These are phyloP conservation scores for Salvia hispanica DNA, from an alignment of 257 asterid genomes.

Conservation along the genomic window DNA sequence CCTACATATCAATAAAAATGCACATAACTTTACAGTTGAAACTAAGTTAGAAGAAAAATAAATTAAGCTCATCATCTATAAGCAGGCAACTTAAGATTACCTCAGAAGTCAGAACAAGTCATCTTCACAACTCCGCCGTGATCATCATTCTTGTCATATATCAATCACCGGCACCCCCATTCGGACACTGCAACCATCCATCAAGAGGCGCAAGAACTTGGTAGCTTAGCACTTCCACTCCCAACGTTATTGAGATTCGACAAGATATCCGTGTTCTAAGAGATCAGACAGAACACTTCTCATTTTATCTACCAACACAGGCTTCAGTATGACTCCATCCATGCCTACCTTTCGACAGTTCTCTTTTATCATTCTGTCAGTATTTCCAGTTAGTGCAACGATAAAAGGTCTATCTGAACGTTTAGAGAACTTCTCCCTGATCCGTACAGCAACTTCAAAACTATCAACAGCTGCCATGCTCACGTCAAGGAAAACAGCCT, in stretches of 20 bases:
- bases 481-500: constrained; percentile 67
- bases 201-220: not conserved
- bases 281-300: constrained; percentile 75
- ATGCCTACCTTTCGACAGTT: constrained; percentile 82
- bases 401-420: constrained; percentile 63
- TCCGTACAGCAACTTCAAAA: constrained; percentile 60
- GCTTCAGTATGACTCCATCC: constrained; percentile 79
- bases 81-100: constrained; percentile 22
- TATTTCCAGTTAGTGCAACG: constrained; percentile 69
- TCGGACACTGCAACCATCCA: not conserved
- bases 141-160: not conserved
- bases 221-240: not conserved
- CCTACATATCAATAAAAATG: too few species aligned
- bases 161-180: not conserved
- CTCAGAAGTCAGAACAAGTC: constrained; percentile 42
- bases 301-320: constrained; percentile 87
- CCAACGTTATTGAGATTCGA: constrained; percentile 47
- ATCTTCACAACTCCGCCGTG: constrained; percentile 29
- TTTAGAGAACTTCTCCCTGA: constrained; percentile 73
- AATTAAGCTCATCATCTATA: constrained; percentile 19
- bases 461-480: constrained; percentile 59
- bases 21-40: constrained; percentile 30
- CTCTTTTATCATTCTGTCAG: constrained; percentile 67
- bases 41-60: constrained; percentile 11
- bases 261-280: constrained; percentile 64